Conservation (phyloP, 148 eudicot species). For the Persicaria maculosa region DNA sequence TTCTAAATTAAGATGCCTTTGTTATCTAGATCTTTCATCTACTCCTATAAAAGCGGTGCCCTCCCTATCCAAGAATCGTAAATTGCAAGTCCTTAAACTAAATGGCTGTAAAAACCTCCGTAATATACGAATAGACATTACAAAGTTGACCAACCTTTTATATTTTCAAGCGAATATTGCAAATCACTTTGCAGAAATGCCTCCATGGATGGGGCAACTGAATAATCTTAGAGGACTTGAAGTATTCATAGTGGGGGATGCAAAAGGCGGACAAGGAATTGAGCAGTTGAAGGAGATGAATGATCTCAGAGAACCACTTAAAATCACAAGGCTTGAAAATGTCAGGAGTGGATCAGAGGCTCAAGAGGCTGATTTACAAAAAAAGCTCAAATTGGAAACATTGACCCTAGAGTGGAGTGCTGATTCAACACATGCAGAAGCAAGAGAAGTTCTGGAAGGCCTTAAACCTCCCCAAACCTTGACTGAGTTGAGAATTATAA, state of each 20-base stretch:
- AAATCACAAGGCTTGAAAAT: background rate
- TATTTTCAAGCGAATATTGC: background rate
- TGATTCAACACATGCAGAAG: background rate
- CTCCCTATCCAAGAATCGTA: background rate
- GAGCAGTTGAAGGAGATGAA: background rate
- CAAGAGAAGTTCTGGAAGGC: background rate
- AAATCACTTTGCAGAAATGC: background rate
- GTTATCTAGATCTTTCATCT: background rate
- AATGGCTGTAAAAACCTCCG: background rate
- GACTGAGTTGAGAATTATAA: background rate
- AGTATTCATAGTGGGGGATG: background rate
- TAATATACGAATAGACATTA: background rate
- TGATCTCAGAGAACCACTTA: background rate
- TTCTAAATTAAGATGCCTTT: background rate
- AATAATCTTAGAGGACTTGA: background rate
- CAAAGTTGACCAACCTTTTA: background rate
- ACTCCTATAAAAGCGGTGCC: background rate
- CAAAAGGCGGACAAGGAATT: background rate
- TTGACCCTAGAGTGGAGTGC: background rate
- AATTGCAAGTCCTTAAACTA: background rate
- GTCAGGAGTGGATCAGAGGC: background rate
- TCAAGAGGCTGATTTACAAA: background rate
- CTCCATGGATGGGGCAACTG: background rate
- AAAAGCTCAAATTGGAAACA: background rate
- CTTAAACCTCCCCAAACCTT: background rate